Percentiles rank a stretch among this genome's conserved stretches.
phyloP scores from a whole-genome alignment of 306 rosid species.

The Quercus berberidifolia region DNA sequence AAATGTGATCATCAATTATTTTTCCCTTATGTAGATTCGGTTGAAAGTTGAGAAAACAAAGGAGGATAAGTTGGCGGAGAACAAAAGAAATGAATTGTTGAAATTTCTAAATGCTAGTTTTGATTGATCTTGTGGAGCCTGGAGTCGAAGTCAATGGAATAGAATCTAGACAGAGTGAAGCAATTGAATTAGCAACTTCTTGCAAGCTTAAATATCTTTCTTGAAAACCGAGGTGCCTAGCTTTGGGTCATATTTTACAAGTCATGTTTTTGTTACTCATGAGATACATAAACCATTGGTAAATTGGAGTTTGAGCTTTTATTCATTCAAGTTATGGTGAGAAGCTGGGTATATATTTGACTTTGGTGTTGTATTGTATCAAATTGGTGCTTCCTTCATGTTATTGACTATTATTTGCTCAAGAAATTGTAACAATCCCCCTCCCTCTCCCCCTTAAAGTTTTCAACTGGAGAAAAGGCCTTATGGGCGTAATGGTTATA shows the following conservation, averaged over 20 bases:
- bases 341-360: not conserved
- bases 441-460: not conserved
- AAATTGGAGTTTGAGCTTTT: not conserved
- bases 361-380: slow-evolving; percentile 13
- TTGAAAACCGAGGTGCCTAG: slow-evolving; percentile 3
- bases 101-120: slow-evolving; percentile 95
- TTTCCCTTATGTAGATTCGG: slow-evolving; percentile 52
- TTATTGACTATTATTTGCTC: not conserved
- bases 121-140: slow-evolving; percentile 45
- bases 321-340: not conserved
- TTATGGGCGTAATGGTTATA: too few relatives aligned
- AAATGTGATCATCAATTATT: not conserved
- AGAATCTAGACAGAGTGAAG: slow-evolving; percentile 17
- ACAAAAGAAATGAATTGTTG: slow-evolving; percentile 87
- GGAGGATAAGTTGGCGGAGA: slow-evolving; percentile 89
- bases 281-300: not conserved
- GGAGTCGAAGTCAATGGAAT: slow-evolving; percentile 23
- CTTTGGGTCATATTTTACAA: not conserved
- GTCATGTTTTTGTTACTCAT: not conserved
- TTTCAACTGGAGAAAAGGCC: too few relatives aligned
- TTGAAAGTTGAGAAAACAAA: slow-evolving; percentile 89
- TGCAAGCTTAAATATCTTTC: slow-evolving; percentile 5
- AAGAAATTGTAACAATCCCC: not conserved
- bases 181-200: slow-evolving; percentile 11
- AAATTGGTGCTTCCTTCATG: slow-evolving; percentile 9